A percentile compares a stretch with the other conserved stretches of the same genome.
Evolutionary conservation across 2,329 filamentous ascomycete genomes (phyloP).

Genomic region (Colletotrichum sansevieriae): DNA sequence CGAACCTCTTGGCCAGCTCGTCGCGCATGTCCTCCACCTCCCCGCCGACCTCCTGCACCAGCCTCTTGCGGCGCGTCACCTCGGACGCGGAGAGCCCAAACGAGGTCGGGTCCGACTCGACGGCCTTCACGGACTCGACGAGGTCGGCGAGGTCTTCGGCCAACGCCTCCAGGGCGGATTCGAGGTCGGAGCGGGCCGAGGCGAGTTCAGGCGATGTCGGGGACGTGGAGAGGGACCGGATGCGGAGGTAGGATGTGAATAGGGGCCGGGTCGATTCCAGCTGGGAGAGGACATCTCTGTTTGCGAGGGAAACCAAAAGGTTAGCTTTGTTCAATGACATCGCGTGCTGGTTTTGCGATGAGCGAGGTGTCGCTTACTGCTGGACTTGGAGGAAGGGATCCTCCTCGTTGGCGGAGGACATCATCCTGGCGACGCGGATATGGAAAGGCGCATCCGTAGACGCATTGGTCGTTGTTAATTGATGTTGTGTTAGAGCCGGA

Average conservation of each 20-base stretch:
- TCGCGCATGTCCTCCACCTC: conserved; percentile 92
- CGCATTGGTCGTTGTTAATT: conserved; percentile 35
- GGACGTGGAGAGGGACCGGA: conserved; percentile 84
- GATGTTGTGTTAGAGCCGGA: not conserved
- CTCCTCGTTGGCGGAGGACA: conserved; percentile 76
- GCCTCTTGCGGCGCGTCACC: conserved; percentile 80
- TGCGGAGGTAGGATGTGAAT: conserved; percentile 95
- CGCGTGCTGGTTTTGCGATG: conserved; percentile 58
- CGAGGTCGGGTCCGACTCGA: conserved; percentile 87
- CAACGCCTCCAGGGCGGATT: conserved; percentile 73
- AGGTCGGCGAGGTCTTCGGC: conserved; percentile 91
- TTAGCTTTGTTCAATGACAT: not conserved
- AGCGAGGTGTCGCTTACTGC: conserved; percentile 61
- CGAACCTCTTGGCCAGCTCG: conserved; percentile 76
- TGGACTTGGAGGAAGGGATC: conserved; percentile 81
- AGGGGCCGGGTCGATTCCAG: conserved; percentile 85
- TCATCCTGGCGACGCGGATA: conserved; percentile 61
- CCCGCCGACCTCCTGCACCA: conserved; percentile 89
- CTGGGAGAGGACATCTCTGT: conserved; percentile 88
- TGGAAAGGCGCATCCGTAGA: conserved; percentile 30
- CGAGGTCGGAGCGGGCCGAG: conserved; percentile 79
- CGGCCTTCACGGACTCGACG: conserved; percentile 85
- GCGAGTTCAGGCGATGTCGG: conserved; percentile 86
- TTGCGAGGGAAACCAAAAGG: not conserved
- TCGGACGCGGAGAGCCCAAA: conserved; percentile 90